Evolutionary conservation across 225 moss, liverwort and hornwort species (phyloP).

Genomic region (Neckera pumila): DNA sequence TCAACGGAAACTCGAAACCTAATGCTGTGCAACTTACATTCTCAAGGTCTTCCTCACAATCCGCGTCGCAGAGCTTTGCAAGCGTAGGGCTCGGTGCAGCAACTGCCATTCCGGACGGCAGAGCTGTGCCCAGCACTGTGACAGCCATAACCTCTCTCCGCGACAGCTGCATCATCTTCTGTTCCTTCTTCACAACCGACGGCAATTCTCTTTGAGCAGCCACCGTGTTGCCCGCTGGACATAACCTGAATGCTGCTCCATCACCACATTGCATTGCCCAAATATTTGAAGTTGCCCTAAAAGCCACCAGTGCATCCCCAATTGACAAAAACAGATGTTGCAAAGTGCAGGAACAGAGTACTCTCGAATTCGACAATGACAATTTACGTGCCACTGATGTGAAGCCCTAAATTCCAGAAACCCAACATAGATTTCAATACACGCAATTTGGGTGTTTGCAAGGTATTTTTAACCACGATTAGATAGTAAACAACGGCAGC

Average conservation of each 20-base stretch:
- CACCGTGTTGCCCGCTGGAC: neutral
- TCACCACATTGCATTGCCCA: neutral
- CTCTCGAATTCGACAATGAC: neutral
- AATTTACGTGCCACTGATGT: neutral
- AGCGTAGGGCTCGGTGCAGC: constrained; percentile 21
- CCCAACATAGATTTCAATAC: neutral
- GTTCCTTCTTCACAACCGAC: neutral
- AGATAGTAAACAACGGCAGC: neutral
- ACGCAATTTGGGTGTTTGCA: neutral
- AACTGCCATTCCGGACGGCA: constrained; percentile 11
- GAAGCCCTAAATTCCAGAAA: neutral
- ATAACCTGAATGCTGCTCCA: constrained; percentile 6
- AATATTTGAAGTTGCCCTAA: neutral
- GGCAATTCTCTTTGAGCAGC: neutral
- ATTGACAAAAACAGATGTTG: neutral
- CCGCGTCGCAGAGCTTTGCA: constrained; percentile 38
- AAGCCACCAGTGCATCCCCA: neutral
- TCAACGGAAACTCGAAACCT: neutral
- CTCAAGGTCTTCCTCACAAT: constrained; percentile 66
- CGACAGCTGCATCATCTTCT: constrained; percentile 15
- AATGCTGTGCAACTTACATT: constrained; percentile 28
- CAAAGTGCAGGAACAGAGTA: neutral
- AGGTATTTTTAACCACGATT: neutral
- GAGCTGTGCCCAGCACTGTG: constrained; percentile 31
- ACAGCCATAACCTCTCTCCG: constrained; percentile 51